phyloP scores from a whole-genome alignment of 2,329 filamentous ascomycete species.

The Leptographium procerum region DNA sequence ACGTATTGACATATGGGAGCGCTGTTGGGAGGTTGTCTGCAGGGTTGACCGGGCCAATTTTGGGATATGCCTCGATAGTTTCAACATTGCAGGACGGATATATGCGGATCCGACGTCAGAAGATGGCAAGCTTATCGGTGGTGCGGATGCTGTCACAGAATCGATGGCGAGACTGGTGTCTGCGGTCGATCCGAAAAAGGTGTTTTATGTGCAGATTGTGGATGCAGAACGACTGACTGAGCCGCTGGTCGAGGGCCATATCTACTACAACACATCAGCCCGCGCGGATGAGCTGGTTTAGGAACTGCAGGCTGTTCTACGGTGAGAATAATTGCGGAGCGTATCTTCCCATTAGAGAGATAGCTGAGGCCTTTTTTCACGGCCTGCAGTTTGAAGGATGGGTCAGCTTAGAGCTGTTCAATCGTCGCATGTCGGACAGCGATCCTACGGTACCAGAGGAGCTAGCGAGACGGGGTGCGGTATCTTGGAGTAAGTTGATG shows the following conservation, averaged over 20 bases:
- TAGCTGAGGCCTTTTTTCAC: constrained; percentile 40
- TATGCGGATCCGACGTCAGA: constrained; percentile 42
- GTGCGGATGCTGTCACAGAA: constrained; percentile 29
- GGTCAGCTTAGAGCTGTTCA: constrained; percentile 51
- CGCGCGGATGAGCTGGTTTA: constrained; percentile 51
- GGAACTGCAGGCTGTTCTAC: constrained; percentile 49
- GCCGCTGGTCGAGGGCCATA: constrained; percentile 39
- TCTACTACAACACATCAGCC: constrained; percentile 42
- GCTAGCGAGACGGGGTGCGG: constrained; percentile 38
- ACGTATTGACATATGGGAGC: constrained; percentile 47
- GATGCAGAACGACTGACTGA: constrained; percentile 42
- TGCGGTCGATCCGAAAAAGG: constrained; percentile 37
- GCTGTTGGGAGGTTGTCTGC: constrained; percentile 41
- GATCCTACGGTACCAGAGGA: constrained; percentile 32
- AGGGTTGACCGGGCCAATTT: constrained; percentile 46
- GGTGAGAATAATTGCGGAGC: constrained; percentile 42
- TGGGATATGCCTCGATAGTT: constrained; percentile 52
- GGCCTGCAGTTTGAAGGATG: constrained; percentile 47
- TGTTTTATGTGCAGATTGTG: constrained; percentile 53
- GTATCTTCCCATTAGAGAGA: constrained; percentile 45
- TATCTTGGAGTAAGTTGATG: constrained; percentile 33
- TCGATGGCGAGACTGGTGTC: constrained; percentile 34
- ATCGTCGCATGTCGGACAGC: constrained; percentile 35
- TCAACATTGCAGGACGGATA: constrained; percentile 48
- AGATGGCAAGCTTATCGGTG: constrained; percentile 30